phyloP scores from a whole-genome alignment of 768 basidiomycete genomes.

The Phanerochaete sordida region DNA sequence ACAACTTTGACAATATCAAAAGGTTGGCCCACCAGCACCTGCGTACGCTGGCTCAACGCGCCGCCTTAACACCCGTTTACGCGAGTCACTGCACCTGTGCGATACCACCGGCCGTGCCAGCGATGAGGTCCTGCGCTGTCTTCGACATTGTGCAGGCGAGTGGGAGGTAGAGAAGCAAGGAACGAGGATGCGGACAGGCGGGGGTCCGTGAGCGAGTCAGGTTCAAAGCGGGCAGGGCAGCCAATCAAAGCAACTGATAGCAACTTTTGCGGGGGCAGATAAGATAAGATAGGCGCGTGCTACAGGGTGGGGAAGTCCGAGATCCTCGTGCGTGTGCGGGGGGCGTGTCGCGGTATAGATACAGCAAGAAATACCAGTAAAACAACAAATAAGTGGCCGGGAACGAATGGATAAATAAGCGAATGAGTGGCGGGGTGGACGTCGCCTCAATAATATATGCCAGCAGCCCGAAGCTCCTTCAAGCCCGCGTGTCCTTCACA shows the following conservation, averaged over 20 bases:
- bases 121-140: conserved; percentile 82
- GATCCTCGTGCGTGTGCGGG: background rate
- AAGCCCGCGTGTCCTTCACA: conserved; percentile 31
- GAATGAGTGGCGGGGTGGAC: conserved; percentile 4
- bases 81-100: conserved; percentile 55
- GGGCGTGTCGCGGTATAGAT: background rate
- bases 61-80: background rate
- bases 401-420: conserved; percentile 10
- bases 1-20: conserved; percentile 98
- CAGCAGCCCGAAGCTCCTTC: conserved; percentile 14
- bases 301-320: background rate
- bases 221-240: background rate
- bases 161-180: conserved; percentile 12
- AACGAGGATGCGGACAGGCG: conserved; percentile 6
- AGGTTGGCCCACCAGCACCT: conserved; percentile 90
- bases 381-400: background rate
- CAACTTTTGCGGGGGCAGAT: conserved; percentile 17
- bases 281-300: conserved; percentile 21
- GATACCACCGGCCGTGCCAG: conserved; percentile 89
- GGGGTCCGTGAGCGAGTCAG: conserved; percentile 16
- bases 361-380: background rate
- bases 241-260: background rate
- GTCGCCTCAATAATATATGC: conserved; percentile 12
- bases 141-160: conserved; percentile 36
- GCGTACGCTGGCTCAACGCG: conserved; percentile 5